A percentile compares a stretch with the other conserved stretches of the same genome.
Evolutionary conservation across 495 filamentous ascomycete genomes (phyloP).

Genomic region (Lineolata rhizophorae): DNA sequence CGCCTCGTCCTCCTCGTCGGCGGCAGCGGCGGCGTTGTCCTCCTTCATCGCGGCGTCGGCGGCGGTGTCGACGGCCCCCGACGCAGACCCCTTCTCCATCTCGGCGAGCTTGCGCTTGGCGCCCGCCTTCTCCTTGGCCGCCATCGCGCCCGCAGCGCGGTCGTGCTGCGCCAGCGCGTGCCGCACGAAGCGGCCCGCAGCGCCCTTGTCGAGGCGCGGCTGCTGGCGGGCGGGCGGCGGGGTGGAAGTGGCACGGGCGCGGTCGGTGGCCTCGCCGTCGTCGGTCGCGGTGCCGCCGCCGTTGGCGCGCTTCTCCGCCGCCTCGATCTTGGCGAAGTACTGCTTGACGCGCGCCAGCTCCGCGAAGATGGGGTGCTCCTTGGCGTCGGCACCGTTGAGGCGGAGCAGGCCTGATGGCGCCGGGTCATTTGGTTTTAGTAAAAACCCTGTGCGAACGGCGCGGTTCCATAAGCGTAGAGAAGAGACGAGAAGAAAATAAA

Average conservation of each 20-base stretch:
- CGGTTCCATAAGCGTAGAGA: constrained; percentile 14
- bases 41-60: too few relatives aligned
- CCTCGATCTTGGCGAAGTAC: constrained; percentile 86
- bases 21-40: too few relatives aligned
- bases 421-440: too few relatives aligned
- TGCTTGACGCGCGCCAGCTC: constrained; percentile 72
- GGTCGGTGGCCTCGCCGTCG: too few relatives aligned
- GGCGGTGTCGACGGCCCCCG: too few relatives aligned
- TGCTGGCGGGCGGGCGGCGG: constrained; percentile 26
- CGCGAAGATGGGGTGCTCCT: constrained; percentile 60
- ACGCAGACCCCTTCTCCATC: too few relatives aligned
- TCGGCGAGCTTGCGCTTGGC: too few relatives aligned
- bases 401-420: too few relatives aligned
- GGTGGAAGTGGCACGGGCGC: too few relatives aligned
- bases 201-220: constrained; percentile 50
- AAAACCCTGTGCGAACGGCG: too few relatives aligned
- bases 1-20: too few relatives aligned
- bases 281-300: constrained; percentile 10
- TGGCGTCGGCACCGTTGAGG: constrained; percentile 57
- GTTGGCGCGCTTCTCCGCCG: constrained; percentile 29
- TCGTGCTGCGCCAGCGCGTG: constrained; percentile 55
- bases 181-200: constrained; percentile 60
- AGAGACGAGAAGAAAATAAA: background rate
- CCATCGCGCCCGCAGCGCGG: constrained; percentile 10
- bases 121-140: background rate